Evolutionary conservation across 345 rosid species (phyloP), one percentile per base, ranked within the genome.

Genomic region (Orychophragmus violaceus): DNA sequence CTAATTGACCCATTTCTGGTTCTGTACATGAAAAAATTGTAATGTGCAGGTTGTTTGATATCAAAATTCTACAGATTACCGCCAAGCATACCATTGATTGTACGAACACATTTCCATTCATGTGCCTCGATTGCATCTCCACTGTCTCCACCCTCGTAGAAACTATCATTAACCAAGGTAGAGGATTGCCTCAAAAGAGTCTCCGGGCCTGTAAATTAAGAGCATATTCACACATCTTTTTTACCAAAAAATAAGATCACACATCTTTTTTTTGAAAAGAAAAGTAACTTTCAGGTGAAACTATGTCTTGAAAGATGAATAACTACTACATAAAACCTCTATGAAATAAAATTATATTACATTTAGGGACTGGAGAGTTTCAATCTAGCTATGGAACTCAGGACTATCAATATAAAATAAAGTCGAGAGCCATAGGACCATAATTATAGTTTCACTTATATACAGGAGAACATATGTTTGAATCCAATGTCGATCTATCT

Each of bases 51-150:
- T 39, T 65, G 66, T 58, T 17, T 28, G 53, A 64, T 65, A 50
- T 37, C 45, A 48, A 48, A 36, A 37, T 36, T 50, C 36, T 28
- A 50, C 17, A 39, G 44, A 22, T 42, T 53, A 74, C 68, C 39
- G 5, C 24, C 42, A 58, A 28, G 13, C 50, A 30, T 72, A 93
- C 98, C 97, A 78, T 90, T 84, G 54, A 88, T 45, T 8, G 90
- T 90, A 52, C 90, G 85, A 44, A 93, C 86, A 78, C 97, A 93
- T 84, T 85, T 88, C 98, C 98, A 93, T 54, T 84, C 71, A 69
- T 90, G 83, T 61, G 90, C 90, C 66, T 93, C 97, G 55, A 88
- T 44, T 46, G 88, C 97, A 86, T 93, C 98, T 72, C 96, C 97
- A 17, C 17, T 68, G 49, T 93, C 90, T 72, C 87, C 89, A 76